Percentiles rank a stretch among this genome's conserved stretches.
phyloP scores from a whole-genome alignment of 176 grass and related monocot species.

The Musa beccarii region DNA sequence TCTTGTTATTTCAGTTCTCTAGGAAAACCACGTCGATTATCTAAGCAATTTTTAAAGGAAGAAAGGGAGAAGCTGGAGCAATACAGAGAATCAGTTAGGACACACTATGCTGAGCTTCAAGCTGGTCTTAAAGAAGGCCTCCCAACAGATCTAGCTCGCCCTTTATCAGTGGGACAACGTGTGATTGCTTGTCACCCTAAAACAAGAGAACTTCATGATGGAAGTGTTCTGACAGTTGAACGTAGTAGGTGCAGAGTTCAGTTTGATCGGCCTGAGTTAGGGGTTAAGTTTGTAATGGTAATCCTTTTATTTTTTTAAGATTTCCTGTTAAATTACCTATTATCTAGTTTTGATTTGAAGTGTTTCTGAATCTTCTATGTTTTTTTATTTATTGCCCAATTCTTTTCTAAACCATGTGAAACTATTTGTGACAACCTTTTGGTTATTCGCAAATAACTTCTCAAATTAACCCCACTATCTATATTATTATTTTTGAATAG shows the following conservation, averaged over 20 bases:
- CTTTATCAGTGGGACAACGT: constrained; percentile 76
- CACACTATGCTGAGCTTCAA: constrained; percentile 74
- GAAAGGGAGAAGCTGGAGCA: constrained; percentile 83
- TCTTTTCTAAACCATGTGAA: background rate
- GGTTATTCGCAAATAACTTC: background rate
- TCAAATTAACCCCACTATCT: background rate
- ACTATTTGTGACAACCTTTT: background rate
- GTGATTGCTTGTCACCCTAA: constrained; percentile 88
- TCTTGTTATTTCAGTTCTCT: constrained; percentile 69
- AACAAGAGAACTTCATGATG: constrained; percentile 95
- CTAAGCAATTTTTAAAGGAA: constrained; percentile 74
- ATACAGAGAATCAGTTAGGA: constrained; percentile 84
- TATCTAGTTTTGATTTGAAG: background rate
- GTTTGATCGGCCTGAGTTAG: constrained; percentile 77
- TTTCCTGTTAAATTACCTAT: constrained; percentile 1
- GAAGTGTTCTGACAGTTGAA: constrained; percentile 72
- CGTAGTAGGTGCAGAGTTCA: constrained; percentile 56
- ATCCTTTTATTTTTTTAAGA: constrained; percentile 19
- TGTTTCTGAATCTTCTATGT: background rate
- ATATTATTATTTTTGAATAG: background rate
- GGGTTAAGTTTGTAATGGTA: constrained; percentile 83
- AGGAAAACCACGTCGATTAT: constrained; percentile 88
- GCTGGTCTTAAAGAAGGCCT: constrained; percentile 80
- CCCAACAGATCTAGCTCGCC: constrained; percentile 81
- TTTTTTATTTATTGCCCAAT: background rate